These are phyloP conservation scores for Afroboletus lepidellus DNA, from an alignment of 1,284 basidiomycete species.

Conservation along the genomic window DNA sequence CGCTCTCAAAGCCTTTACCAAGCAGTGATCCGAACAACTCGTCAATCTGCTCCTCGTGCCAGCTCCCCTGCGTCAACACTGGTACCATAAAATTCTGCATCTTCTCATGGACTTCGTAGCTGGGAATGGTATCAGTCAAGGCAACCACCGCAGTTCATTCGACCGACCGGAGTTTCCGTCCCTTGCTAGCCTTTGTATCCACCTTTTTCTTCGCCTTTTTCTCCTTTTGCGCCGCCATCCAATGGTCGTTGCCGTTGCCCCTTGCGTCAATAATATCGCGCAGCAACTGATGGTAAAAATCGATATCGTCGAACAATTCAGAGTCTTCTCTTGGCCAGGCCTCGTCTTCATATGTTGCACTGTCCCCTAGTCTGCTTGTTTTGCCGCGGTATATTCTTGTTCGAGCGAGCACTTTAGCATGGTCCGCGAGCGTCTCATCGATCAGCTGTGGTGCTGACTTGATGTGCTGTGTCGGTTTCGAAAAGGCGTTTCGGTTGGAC, in stretches of 20 bases:
- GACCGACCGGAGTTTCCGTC: constrained; percentile 75
- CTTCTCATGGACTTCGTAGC: constrained; percentile 92
- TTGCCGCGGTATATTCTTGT: constrained; percentile 55
- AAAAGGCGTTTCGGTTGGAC: constrained; percentile 65
- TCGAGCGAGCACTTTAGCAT: constrained; percentile 53
- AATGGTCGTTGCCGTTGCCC: constrained; percentile 51
- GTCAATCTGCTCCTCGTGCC: constrained; percentile 94
- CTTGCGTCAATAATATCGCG: constrained; percentile 83
- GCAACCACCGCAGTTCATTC: not conserved
- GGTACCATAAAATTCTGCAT: constrained; percentile 94
- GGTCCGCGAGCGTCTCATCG: constrained; percentile 64
- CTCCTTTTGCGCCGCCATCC: constrained; percentile 65
- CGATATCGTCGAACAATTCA: constrained; percentile 83
- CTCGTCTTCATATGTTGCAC: constrained; percentile 24
- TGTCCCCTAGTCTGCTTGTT: constrained; percentile 40
- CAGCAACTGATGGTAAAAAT: constrained; percentile 88
- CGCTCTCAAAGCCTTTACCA: constrained; percentile 60
- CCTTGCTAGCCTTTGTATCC: constrained; percentile 93
- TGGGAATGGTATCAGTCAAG: constrained; percentile 31
- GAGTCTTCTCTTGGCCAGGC: constrained; percentile 39
- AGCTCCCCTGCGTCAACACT: constrained; percentile 60
- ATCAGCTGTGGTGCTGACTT: constrained; percentile 70
- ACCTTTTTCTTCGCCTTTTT: constrained; percentile 78
- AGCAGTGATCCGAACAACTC: constrained; percentile 86
- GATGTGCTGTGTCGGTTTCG: constrained; percentile 45